phyloP scores from a whole-genome alignment of 345 rosid species.

The Leavenworthia alabamica region DNA sequence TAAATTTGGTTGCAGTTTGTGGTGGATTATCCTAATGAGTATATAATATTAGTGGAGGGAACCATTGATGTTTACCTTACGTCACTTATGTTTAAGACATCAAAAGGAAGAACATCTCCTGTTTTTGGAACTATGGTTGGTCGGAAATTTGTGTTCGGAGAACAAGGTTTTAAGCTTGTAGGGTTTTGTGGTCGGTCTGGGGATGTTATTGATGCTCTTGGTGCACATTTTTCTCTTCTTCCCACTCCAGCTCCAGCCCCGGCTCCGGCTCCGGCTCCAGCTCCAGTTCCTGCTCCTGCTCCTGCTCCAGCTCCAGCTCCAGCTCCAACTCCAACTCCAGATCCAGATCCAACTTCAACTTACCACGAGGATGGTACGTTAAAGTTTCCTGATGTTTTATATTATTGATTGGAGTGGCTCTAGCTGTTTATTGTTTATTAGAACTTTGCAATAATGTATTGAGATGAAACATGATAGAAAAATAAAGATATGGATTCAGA shows the following conservation, averaged over 20 bases:
- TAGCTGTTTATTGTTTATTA: not conserved
- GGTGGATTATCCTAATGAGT: slow-evolving; percentile 12
- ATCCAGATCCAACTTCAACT: too few species aligned
- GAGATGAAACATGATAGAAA: not conserved
- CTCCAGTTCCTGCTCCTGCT: too few species aligned
- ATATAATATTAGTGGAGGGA: slow-evolving; percentile 7
- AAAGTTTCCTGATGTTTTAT: slow-evolving; percentile 3
- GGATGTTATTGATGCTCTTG: not conserved
- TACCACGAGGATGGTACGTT: not conserved
- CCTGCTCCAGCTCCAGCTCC: not conserved
- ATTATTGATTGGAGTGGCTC: not conserved
- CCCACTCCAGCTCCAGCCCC: too few species aligned
- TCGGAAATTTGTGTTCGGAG: not conserved
- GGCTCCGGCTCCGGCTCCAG: too few species aligned
- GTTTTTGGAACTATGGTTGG: not conserved
- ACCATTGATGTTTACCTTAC: not conserved
- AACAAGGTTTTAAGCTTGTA: not conserved
- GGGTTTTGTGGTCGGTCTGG: slow-evolving; percentile 6
- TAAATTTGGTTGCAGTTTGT: too few species aligned
- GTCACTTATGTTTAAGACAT: slow-evolving; percentile 3
- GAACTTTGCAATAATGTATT: not conserved
- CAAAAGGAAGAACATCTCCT: not conserved
- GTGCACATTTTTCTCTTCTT: not conserved
- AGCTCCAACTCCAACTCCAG: not conserved
- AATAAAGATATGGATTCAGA: not conserved